Evolutionary conservation across 140 eudicot species (phyloP).

Genomic region (Bidens hawaiensis): DNA sequence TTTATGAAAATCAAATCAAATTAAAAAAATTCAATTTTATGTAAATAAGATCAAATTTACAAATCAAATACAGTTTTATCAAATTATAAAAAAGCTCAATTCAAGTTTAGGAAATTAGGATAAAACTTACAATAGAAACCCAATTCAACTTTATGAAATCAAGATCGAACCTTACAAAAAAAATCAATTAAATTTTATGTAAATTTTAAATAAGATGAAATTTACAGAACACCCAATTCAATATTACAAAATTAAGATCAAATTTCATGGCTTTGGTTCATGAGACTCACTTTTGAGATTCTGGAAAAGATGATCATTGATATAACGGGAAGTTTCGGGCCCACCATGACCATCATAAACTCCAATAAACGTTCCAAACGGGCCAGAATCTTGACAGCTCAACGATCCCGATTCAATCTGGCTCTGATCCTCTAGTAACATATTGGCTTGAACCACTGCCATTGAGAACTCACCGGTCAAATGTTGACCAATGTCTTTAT

Average conservation of each 20-base stretch:
- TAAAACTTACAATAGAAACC: too few relatives aligned
- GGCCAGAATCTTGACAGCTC: conserved; percentile 64
- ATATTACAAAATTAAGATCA: background rate
- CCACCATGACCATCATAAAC: conserved; percentile 83
- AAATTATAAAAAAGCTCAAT: too few relatives aligned
- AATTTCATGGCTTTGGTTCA: background rate
- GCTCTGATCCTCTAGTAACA: conserved; percentile 68
- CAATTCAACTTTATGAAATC: too few relatives aligned
- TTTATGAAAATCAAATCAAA: too few relatives aligned
- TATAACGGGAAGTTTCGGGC: conserved; percentile 71
- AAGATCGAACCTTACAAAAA: too few relatives aligned
- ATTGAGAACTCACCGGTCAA: conserved; percentile 59
- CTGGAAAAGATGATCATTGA: conserved; percentile 56
- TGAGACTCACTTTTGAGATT: conserved; percentile 59
- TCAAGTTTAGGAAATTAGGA: too few relatives aligned
- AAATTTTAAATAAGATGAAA: too few relatives aligned
- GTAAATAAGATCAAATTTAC: too few relatives aligned
- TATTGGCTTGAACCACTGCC: conserved; percentile 77
- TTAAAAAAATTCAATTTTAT: too few relatives aligned
- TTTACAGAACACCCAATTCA: background rate
- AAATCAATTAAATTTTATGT: too few relatives aligned
- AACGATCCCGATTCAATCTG: conserved; percentile 70
- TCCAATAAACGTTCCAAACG: conserved; percentile 64
- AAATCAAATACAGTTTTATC: too few relatives aligned
- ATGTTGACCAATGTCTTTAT: conserved; percentile 62